Conservation (phyloP, 2,329 filamentous ascomycete genomes). For the Cladosporium halotolerans region DNA sequence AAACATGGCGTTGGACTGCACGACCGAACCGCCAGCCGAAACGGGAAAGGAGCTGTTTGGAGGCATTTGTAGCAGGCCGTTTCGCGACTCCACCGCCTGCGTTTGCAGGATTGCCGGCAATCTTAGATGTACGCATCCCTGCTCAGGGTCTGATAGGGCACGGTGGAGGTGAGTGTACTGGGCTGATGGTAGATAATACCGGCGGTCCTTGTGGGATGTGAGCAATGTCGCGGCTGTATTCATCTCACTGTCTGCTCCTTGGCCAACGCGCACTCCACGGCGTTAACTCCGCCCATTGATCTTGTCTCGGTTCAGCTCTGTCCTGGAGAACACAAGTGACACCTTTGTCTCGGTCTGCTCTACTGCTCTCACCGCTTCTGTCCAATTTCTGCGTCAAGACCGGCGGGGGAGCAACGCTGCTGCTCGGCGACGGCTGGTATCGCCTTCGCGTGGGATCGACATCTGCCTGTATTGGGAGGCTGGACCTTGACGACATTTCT, state of each 20-base stretch:
- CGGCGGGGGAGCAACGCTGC: slow-evolving; percentile 4
- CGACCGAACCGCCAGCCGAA: background rate
- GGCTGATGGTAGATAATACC: too few species aligned
- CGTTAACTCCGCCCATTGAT: too few species aligned
- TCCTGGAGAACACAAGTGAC: background rate
- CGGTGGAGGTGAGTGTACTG: too few species aligned
- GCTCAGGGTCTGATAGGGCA: too few species aligned
- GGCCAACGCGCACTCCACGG: too few species aligned
- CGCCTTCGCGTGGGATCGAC: background rate
- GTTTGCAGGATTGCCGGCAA: background rate
- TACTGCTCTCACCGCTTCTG: background rate
- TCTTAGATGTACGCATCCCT: background rate
- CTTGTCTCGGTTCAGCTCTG: background rate
- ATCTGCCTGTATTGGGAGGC: background rate
- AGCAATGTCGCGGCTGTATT: too few species aligned
- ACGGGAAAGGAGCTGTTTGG: background rate
- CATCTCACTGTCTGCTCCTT: too few species aligned
- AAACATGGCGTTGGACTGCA: background rate
- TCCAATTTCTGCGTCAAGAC: background rate
- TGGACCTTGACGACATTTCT: background rate
- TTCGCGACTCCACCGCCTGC: background rate
- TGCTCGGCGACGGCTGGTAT: slow-evolving; percentile 1
- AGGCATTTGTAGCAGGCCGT: background rate
- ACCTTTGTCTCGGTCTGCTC: slow-evolving; percentile 1
- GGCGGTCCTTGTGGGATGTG: too few species aligned